These are phyloP conservation scores for Cercospora sp. DNA, from an alignment of 2,329 filamentous ascomycete species.

Conservation along the genomic window DNA sequence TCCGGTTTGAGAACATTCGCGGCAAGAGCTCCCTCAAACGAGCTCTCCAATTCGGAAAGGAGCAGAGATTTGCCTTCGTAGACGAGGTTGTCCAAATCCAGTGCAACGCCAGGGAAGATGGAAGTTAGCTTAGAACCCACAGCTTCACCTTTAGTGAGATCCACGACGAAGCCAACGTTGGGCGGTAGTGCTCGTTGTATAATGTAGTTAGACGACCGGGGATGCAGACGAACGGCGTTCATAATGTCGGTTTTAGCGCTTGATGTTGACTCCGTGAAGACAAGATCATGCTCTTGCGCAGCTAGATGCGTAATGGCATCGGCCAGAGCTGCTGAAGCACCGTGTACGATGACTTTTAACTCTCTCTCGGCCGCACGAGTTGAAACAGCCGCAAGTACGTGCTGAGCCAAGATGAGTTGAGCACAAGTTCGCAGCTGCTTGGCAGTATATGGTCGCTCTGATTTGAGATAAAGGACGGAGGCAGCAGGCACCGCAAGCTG, in stretches of 20 bases:
- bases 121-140: conserved; percentile 21
- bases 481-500: neutral
- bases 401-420: conserved; percentile 17
- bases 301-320: conserved; percentile 12
- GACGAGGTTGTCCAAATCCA: conserved; percentile 15
- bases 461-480: conserved; percentile 6
- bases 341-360: conserved; percentile 19
- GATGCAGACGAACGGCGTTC: conserved; percentile 15
- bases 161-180: conserved; percentile 17
- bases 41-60: conserved; percentile 2
- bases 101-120: conserved; percentile 12
- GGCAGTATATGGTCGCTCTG: conserved; percentile 5
- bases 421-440: conserved; percentile 21
- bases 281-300: neutral
- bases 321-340: conserved; percentile 20
- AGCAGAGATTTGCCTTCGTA: neutral
- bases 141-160: conserved; percentile 16
- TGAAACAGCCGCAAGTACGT: conserved; percentile 20
- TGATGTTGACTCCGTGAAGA: conserved; percentile 19
- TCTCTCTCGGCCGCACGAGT: neutral
- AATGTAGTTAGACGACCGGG: conserved; percentile 21
- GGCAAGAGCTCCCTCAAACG: neutral
- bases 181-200: conserved; percentile 19
- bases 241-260: neutral
- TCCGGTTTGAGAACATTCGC: neutral